Evolutionary conservation across 2,329 filamentous ascomycete genomes (phyloP), one percentile per base, ranked within the genome.

Genomic region (Raffaelea deltoideospora): DNA sequence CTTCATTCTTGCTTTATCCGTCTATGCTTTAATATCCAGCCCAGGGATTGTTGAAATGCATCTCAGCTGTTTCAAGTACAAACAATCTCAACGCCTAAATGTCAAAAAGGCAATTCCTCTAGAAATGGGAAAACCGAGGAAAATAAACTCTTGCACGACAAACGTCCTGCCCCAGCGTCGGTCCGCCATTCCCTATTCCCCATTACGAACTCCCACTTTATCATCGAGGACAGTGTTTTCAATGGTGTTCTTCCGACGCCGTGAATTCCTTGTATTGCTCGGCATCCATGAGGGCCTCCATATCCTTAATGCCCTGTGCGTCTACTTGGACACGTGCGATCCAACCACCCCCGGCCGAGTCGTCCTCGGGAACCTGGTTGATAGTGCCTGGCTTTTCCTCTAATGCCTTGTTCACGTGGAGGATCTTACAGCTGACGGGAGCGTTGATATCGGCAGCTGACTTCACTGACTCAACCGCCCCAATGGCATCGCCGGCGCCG

Each of bases 391-490:
- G 88, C 65, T 81, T 87, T 58, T 90, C 79, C 58, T 92, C 82
- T 43, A 98, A 70, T 41, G 65, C 53, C 10, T 54, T 53, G 64
- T 98, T 98, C 50, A 77, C 67, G 52, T 79, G 72, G 27, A 73
- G 68, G 42, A 98, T 74, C 48, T 64, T 80, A 53, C 88, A 88
- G 36, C 69, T 63, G 47, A 95, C 72, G 15, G 90, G 90, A 13
- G 85, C 78, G 63, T 94, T 80, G 66, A 98, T 94, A 57, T 98
- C 90, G 45, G 84, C 88, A n/a, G 90, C 90, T 44, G 81, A 90
- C 70, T 98, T 98, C 59, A 98, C 90, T 3, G 86, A 95, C 67
- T 98, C 90, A 49, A 98, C 88, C 42, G 88, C 86, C 47, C 90
- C 90, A 48, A 96, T 81, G 45, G 80, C 69, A 54, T 96, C 88